These are phyloP conservation scores for Polytolypa hystricis DNA, from an alignment of 2,329 filamentous ascomycete species.

Conservation along the genomic window DNA sequence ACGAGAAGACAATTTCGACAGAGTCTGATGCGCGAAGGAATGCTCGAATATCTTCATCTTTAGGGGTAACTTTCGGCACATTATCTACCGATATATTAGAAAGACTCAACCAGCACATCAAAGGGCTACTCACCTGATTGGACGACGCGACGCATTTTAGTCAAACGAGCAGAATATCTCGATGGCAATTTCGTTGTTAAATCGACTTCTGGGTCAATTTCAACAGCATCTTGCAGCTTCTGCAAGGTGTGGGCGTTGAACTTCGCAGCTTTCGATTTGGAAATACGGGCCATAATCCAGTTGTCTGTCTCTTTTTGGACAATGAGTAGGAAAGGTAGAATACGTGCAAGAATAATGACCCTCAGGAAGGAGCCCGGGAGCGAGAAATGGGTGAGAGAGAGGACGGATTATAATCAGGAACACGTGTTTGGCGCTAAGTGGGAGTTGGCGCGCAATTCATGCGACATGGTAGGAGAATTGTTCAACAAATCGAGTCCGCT, in stretches of 20 bases:
- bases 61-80: slow-evolving; percentile 3
- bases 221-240: slow-evolving; percentile 14
- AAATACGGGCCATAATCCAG: too few relatives aligned
- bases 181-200: slow-evolving; percentile 13
- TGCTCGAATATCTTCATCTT: slow-evolving; percentile 13
- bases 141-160: slow-evolving; percentile 6
- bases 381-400: too few relatives aligned
- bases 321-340: too few relatives aligned
- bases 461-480: too few relatives aligned
- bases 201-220: slow-evolving; percentile 15
- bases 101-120: slow-evolving; percentile 4
- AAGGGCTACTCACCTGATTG: slow-evolving; percentile 7
- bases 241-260: slow-evolving; percentile 17
- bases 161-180: slow-evolving; percentile 13
- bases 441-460: too few relatives aligned
- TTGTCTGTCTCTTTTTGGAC: too few relatives aligned
- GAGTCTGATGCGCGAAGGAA: slow-evolving; percentile 10
- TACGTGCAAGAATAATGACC: too few relatives aligned
- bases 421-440: too few relatives aligned
- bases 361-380: too few relatives aligned
- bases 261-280: slow-evolving; percentile 15
- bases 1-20: slow-evolving; percentile 11
- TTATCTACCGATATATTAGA: slow-evolving; percentile 5
- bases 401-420: too few relatives aligned
- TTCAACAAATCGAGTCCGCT: too few relatives aligned